phyloP scores from a whole-genome alignment of 495 filamentous ascomycete genomes.

The Aspergillus cristatus region DNA sequence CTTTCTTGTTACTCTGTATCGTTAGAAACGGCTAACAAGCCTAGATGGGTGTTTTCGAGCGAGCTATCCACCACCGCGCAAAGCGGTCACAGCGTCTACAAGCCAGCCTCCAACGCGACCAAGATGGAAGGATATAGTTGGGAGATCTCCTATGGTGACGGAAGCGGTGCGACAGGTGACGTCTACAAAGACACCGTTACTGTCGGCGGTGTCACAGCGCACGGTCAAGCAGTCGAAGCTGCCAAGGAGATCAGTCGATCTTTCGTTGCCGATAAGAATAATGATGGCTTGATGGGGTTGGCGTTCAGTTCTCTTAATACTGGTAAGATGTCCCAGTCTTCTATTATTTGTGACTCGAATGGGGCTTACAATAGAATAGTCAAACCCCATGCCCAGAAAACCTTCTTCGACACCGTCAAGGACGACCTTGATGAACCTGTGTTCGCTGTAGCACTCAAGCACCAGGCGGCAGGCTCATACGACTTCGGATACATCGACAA shows the following conservation, averaged over 20 bases:
- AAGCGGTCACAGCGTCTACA: slow-evolving; percentile 54
- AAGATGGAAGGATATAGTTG: slow-evolving; percentile 48
- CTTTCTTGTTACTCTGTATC: slow-evolving; percentile 18
- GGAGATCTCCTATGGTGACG: slow-evolving; percentile 65
- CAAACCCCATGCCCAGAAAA: slow-evolving; percentile 48
- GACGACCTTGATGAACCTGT: slow-evolving; percentile 46
- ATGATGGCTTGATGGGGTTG: slow-evolving; percentile 65
- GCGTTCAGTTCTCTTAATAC: slow-evolving; percentile 65
- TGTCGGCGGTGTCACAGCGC: slow-evolving; percentile 55
- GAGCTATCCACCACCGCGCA: slow-evolving; percentile 36
- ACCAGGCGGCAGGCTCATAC: slow-evolving; percentile 54
- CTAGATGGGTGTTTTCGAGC: slow-evolving; percentile 45
- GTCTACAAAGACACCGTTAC: slow-evolving; percentile 64
- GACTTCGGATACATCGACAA: slow-evolving; percentile 68
- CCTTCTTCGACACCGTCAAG: slow-evolving; percentile 67
- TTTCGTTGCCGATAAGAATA: slow-evolving; percentile 51
- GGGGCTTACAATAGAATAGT: slow-evolving; percentile 19
- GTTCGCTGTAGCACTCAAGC: slow-evolving; percentile 61
- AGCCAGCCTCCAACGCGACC: slow-evolving; percentile 40
- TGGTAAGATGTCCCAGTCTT: slow-evolving; percentile 8
- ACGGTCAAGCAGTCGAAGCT: slow-evolving; percentile 59
- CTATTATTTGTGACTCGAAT: neutral
- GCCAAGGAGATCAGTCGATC: slow-evolving; percentile 49
- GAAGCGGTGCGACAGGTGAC: slow-evolving; percentile 51
- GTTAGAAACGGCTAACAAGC: slow-evolving; percentile 3